A percentile compares a stretch with the other conserved stretches of the same genome.
Evolutionary conservation across 1,284 basidiomycete genomes (phyloP).

Genomic region (Pholiota adiposa): DNA sequence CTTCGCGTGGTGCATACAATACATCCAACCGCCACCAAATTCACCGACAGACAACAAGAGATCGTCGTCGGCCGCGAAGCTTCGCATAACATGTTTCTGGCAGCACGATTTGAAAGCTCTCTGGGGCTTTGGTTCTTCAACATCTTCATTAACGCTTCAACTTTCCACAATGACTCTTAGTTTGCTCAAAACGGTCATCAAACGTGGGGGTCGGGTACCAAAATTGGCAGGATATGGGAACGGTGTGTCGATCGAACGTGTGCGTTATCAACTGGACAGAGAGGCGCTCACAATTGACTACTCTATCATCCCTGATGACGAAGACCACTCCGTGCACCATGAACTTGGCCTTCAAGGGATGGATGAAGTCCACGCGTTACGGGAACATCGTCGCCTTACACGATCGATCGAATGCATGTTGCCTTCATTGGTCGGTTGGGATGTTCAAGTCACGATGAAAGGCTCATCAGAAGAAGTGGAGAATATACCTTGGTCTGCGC

Average conservation of each 20-base stretch:
- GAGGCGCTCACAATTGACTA: constrained; percentile 89
- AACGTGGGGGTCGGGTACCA: constrained; percentile 77
- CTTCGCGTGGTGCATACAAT: constrained; percentile 92
- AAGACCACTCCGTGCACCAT: constrained; percentile 48
- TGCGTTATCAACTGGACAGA: constrained; percentile 79
- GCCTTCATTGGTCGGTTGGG: constrained; percentile 87
- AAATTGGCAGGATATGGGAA: constrained; percentile 80
- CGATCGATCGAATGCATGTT: constrained; percentile 83
- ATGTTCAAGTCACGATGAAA: constrained; percentile 76
- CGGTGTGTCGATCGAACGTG: constrained; percentile 79
- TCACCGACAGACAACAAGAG: constrained; percentile 36
- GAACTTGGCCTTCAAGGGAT: constrained; percentile 46
- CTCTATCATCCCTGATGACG: constrained; percentile 79
- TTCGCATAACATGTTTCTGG: constrained; percentile 92
- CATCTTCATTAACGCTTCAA: constrained; percentile 65
- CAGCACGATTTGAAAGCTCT: constrained; percentile 92
- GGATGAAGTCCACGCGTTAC: constrained; percentile 63
- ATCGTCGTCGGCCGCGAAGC: constrained; percentile 36
- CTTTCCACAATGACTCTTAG: constrained; percentile 83
- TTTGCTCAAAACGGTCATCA: constrained; percentile 77
- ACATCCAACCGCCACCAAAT: constrained; percentile 48
- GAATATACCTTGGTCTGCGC: constrained; percentile 76
- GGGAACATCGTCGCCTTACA: constrained; percentile 69
- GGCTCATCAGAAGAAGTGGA: constrained; percentile 75
- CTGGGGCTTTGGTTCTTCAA: constrained; percentile 76